Evolutionary conservation across 164 flowering plant genomes (phyloP).

Genomic region (Platanus orientalis): DNA sequence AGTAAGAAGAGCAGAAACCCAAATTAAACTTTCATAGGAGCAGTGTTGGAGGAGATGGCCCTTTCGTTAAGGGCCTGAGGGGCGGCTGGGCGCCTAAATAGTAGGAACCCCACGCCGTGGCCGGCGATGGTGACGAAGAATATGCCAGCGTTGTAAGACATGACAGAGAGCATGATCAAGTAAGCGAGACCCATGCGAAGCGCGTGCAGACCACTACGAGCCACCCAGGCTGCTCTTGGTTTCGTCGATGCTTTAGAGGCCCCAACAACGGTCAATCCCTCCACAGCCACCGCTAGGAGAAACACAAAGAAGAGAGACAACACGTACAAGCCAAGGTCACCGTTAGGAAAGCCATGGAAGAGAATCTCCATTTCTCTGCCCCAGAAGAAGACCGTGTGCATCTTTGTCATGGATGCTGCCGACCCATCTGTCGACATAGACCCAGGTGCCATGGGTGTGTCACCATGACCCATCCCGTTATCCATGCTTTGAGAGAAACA

Average conservation of each 20-base stretch:
- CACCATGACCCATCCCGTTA: too few relatives aligned
- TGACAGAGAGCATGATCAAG: conserved; percentile 47
- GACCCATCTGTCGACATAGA: too few relatives aligned
- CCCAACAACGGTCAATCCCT: not conserved
- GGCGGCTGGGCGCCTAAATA: not conserved
- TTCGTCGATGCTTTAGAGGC: not conserved
- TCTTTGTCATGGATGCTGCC: too few relatives aligned
- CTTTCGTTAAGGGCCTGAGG: not conserved
- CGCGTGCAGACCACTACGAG: not conserved
- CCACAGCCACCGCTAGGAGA: not conserved
- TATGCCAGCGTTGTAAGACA: conserved; percentile 47
- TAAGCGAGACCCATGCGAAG: conserved; percentile 37
- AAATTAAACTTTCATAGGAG: not conserved
- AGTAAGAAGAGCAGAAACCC: too few relatives aligned
- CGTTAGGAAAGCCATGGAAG: not conserved
- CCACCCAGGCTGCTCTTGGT: not conserved
- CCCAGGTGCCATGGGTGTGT: too few relatives aligned
- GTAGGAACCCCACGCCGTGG: not conserved
- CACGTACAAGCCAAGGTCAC: not conserved
- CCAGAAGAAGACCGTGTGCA: not conserved
- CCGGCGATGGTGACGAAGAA: conserved; percentile 28
- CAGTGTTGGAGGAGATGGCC: not conserved
- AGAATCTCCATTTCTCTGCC: not conserved
- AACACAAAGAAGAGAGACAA: not conserved
- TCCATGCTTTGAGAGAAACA: too few relatives aligned